Conservation (phyloP, 1,284 basidiomycete genomes). For the Ceratobasidium sp. region DNA sequence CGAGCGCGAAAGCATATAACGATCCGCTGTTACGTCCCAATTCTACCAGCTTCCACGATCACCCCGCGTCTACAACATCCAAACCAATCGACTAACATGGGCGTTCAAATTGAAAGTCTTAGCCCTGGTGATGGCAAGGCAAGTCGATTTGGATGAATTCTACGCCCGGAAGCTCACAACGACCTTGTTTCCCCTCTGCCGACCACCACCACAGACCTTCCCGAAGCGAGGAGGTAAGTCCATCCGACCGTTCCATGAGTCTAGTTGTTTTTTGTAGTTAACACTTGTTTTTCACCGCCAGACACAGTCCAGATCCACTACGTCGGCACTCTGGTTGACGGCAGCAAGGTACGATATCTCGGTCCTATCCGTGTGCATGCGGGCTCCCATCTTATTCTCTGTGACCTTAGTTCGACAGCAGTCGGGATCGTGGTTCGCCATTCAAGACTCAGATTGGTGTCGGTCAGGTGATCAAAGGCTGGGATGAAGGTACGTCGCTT, state of each 20-base stretch:
- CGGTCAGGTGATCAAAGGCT: conserved; percentile 87
- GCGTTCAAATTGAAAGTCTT: conserved; percentile 63
- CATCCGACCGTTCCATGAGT: conserved; percentile 42
- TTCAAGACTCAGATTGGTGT: conserved; percentile 84
- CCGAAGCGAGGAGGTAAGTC: conserved; percentile 67
- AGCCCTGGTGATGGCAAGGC: conserved; percentile 61
- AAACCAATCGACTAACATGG: conserved; percentile 53
- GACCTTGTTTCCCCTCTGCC: neutral
- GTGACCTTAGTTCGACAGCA: conserved; percentile 51
- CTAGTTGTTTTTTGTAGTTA: conserved; percentile 52
- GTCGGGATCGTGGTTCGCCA: conserved; percentile 63
- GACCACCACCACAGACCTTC: conserved; percentile 55
- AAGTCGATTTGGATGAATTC: neutral
- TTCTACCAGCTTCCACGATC: conserved; percentile 12
- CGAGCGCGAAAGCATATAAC: conserved; percentile 1
- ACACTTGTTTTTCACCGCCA: conserved; percentile 53
- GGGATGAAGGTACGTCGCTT: conserved; percentile 83
- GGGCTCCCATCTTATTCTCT: neutral
- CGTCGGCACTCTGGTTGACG: conserved; percentile 73
- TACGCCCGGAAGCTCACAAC: neutral
- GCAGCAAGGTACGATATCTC: conserved; percentile 57
- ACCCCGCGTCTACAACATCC: neutral
- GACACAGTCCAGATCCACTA: conserved; percentile 78
- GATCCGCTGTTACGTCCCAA: neutral
- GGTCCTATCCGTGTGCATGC: neutral